A percentile compares a stretch with the other conserved stretches of the same genome.
Evolutionary conservation across 495 filamentous ascomycete genomes (phyloP).

Genomic region (Penicillium pulvis): DNA sequence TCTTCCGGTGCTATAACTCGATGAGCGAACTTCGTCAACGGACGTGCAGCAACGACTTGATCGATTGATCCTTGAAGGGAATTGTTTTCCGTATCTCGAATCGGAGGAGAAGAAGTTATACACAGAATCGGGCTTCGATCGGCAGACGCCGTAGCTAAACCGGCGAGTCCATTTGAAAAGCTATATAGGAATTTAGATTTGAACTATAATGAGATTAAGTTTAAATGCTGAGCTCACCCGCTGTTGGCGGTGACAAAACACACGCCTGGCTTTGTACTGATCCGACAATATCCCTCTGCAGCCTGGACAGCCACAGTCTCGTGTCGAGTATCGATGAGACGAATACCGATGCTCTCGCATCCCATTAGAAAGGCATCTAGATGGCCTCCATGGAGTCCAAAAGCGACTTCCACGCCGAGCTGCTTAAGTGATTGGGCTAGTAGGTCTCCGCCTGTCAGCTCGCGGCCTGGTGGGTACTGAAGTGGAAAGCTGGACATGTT

Average conservation of each 20-base stretch:
- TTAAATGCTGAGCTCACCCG: constrained; percentile 16
- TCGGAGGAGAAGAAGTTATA: constrained; percentile 34
- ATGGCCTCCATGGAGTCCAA: constrained; percentile 36
- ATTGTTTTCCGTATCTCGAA: constrained; percentile 33
- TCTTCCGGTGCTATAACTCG: constrained; percentile 30
- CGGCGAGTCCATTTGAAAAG: constrained; percentile 34
- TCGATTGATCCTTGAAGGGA: constrained; percentile 33
- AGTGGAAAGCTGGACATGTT: constrained; percentile 38
- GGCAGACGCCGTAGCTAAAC: constrained; percentile 30
- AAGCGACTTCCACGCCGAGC: constrained; percentile 30
- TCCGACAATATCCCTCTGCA: constrained; percentile 28
- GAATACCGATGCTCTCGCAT: constrained; percentile 29
- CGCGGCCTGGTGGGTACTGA: constrained; percentile 21
- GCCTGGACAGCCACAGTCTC: constrained; percentile 35
- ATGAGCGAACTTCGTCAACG: constrained; percentile 34
- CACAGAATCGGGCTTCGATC: constrained; percentile 31
- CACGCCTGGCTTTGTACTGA: constrained; percentile 28
- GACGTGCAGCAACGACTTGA: constrained; percentile 26
- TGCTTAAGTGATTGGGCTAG: constrained; percentile 32
- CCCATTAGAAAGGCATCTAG: constrained; percentile 36
- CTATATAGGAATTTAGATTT: constrained; percentile 6
- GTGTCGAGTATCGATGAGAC: constrained; percentile 33
- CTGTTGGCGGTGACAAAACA: constrained; percentile 36
- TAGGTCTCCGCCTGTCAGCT: constrained; percentile 33
- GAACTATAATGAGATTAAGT: too few species aligned